Evolutionary conservation across 371 early-diverging fungal genomes (phyloP), one percentile per base, ranked within the genome.

Genomic region (Gilbertella persicaria): DNA sequence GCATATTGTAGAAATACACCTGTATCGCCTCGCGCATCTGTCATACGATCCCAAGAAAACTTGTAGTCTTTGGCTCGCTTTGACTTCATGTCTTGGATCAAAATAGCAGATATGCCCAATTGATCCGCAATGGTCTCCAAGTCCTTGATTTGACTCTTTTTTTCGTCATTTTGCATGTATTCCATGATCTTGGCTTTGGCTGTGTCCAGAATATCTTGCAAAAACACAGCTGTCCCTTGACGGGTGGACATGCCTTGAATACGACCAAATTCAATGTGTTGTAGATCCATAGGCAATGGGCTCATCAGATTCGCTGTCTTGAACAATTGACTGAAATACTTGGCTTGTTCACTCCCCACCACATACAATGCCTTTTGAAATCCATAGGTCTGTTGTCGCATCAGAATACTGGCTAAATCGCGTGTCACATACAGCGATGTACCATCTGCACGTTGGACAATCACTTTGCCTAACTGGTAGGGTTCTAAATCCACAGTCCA

Each of bases 1-100:
- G 97, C 91, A 69, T 91, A 99, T 78, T 99, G 99, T 8, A 99
- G 70, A 73, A 96, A 99, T 6, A 98, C 94, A 2, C 99, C 99
- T 1, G 99, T 99, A 69, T 95, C 94, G 29, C 98, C 99, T 46
- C 90, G 91, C 46, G 94, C 88, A 58, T 90, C 88, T 21, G 94
- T 86, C 89, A 98, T 96, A 37, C 95, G 85, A 58, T 89, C 84
- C 93, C 95, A 95, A 57, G 91, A 84, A 74, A 99, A 98, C 20
- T 85, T 86, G 65, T 99, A 99, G 62, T 97, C 95, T 75, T 96
- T 96, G 48, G 80, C 77, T 33, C 99, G 83, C 57, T 89, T 88
- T 16, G 96, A 89, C 37, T 82, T 73, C 85, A 99, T 93, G 66
- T 99, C 99, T 67, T 98, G 96, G 30, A 97, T 82, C 54, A 94